A percentile compares a stretch with the other conserved stretches of the same genome.
These are phyloP conservation scores for Nakaseomyces uthaithaninus DNA, from an alignment of 1,139 yeast genomes.

Conservation along the genomic window DNA sequence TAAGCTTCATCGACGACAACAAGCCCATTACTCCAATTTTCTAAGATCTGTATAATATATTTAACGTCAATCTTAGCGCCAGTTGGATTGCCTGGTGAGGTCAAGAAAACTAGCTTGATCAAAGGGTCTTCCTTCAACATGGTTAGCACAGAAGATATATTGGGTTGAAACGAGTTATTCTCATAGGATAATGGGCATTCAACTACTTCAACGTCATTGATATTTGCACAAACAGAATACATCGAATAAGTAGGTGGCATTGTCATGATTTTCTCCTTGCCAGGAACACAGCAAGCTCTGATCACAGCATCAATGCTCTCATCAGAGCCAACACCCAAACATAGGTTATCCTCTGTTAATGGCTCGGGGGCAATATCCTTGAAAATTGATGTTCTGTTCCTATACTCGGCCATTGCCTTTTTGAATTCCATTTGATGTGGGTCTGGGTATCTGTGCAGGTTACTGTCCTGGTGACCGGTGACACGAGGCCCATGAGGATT, in stretches of 20 bases:
- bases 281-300: constrained; percentile 79
- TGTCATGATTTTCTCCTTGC: constrained; percentile 66
- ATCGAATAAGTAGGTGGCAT: constrained; percentile 98
- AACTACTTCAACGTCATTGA: constrained; percentile 75
- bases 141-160: constrained; percentile 47
- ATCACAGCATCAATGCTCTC: constrained; percentile 87
- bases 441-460: constrained; percentile 87
- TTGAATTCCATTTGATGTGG: constrained; percentile 88
- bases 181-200: constrained; percentile 51
- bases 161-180: constrained; percentile 57
- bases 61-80: constrained; percentile 51
- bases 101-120: constrained; percentile 70
- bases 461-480: constrained; percentile 37
- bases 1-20: constrained; percentile 93
- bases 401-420: constrained; percentile 56
- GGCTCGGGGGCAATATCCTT: constrained; percentile 21
- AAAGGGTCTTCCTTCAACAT: constrained; percentile 46
- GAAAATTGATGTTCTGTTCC: constrained; percentile 46
- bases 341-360: constrained; percentile 59
- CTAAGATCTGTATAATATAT: constrained; percentile 45
- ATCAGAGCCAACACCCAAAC: constrained; percentile 95
- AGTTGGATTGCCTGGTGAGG: constrained; percentile 99
- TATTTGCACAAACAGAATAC: constrained; percentile 85
- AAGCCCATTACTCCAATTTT: constrained; percentile 60
- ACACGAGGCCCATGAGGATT: constrained; percentile 89